phyloP scores from a whole-genome alignment of 108 stramenopile genomes.

The Bacterosira constricta region DNA sequence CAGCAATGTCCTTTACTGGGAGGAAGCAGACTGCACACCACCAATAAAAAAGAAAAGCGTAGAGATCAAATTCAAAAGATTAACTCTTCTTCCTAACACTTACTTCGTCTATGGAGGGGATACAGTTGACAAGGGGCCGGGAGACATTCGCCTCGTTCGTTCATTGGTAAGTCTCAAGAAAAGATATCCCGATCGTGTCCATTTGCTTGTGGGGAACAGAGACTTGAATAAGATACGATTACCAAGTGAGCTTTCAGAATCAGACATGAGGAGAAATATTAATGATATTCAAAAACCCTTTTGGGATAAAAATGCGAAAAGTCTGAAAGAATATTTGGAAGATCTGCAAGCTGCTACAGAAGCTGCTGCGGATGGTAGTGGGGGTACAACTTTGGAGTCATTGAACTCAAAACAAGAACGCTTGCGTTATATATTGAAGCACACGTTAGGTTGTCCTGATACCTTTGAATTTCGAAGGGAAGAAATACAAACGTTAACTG shows the following conservation, averaged over 20 bases:
- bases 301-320: conserved; percentile 57
- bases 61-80: conserved; percentile 10
- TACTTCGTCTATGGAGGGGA: conserved; percentile 80
- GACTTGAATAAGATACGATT: conserved; percentile 82
- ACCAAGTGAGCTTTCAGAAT: conserved; percentile 50
- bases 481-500: conserved; percentile 40
- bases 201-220: conserved; percentile 74
- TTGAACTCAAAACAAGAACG: conserved; percentile 49
- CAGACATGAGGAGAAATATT: conserved; percentile 44
- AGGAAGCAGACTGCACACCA: conserved; percentile 10
- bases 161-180: conserved; percentile 58
- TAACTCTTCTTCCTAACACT: conserved; percentile 37
- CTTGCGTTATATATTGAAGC: conserved; percentile 61
- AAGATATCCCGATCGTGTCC: conserved; percentile 60
- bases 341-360: conserved; percentile 9
- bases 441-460: conserved; percentile 66
- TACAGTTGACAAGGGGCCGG: conserved; percentile 71
- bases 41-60: neutral
- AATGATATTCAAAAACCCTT: conserved; percentile 50
- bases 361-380: neutral
- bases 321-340: conserved; percentile 48
- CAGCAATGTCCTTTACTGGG: conserved; percentile 49
- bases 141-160: conserved; percentile 69
- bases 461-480: conserved; percentile 71
- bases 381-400: conserved; percentile 13